Base-by-base conservation (phyloP, 1,284 basidiomycete genomes). In the Ganoderma sp. region DNA sequence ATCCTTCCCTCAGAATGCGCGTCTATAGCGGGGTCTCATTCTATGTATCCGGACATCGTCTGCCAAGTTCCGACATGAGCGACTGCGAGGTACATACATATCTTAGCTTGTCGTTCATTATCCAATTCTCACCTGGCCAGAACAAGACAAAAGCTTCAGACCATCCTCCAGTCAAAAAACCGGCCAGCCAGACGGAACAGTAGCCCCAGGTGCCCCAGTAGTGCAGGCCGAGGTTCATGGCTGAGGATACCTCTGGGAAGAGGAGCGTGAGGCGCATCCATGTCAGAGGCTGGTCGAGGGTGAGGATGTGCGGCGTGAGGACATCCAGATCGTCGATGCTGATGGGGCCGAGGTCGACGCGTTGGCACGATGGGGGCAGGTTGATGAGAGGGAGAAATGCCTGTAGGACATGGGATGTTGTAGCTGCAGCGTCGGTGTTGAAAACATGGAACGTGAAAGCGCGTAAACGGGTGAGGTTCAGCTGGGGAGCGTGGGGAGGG, bases 311-410 rank as follows among this genome's bases (percentile, higher is more conserved):
- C 22, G 48, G 48, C 2, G 48, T 22, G n/a, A 50, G 48, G n/a
- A 10, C 10, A 12, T 50, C 48, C 10, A 50, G 48, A 22, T 50
- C 48, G 48, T 4, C 48, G n/a, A 50, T 25, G 9, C 7, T 17
- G 48, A 50, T 22, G 9, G 48, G 48, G 10, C 48, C 48, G 5
- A 50, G 48, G 48, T 50, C 48, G n/a, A 50, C 48, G n/a, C 48
- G 48, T n/a, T 22, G 48, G n/a, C 48, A 50, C n/a, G 48, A 50
- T n/a, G 48, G 48, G n/a, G 48, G n/a, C 48, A 50, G 48, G n/a
- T 19, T 12, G n/a, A 50, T 22, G 2, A 50, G n/a, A 50, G 48
- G 48, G 48, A 50, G 48, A 25, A 50, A 50, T 50, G 48, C 48
- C 4, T 50, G n/a, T 22, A 50, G 48, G 8, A 50, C 48, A 8